Conservation (phyloP, 2,329 filamentous ascomycete genomes). For the Dendrostoma leiphaemia region DNA sequence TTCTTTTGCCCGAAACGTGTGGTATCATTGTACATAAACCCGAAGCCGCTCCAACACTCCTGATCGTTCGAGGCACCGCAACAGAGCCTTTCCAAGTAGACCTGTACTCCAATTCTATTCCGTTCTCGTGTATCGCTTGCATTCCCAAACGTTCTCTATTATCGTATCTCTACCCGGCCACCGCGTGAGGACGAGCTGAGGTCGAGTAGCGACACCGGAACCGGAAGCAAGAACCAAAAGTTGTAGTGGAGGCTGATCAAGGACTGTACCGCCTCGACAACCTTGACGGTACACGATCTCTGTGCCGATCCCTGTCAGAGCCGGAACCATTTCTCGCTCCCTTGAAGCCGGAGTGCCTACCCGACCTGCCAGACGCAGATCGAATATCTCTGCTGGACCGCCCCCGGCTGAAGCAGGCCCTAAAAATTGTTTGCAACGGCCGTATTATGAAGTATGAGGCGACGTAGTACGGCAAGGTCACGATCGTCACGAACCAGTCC, state of each 20-base stretch:
- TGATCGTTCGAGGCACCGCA: no score
- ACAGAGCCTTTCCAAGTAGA: no score
- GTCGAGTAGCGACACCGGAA: no score
- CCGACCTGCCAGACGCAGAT: slow-evolving; percentile 20
- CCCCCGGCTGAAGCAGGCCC: slow-evolving; percentile 28
- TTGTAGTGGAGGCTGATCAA: not conserved
- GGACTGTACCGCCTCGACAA: slow-evolving; percentile 20
- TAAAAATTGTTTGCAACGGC: slow-evolving; percentile 39
- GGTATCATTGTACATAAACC: no score
- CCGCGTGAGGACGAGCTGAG: no score
- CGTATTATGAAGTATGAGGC: slow-evolving; percentile 39
- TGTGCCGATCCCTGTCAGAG: slow-evolving; percentile 32
- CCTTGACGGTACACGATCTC: slow-evolving; percentile 21
- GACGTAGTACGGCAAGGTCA: slow-evolving; percentile 42
- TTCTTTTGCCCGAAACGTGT: no score
- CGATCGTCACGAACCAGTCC: slow-evolving; percentile 32
- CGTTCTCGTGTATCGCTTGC: no score
- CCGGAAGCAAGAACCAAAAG: not conserved
- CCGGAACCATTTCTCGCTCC: slow-evolving; percentile 26
- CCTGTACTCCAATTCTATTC: no score
- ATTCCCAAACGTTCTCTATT: no score
- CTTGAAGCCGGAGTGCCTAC: slow-evolving; percentile 24
- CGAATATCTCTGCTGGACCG: slow-evolving; percentile 26
- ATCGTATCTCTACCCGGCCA: no score
- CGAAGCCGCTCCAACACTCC: no score